phyloP scores from a whole-genome alignment of 2,329 filamentous ascomycete genomes.

The Fusarium transvaalense region DNA sequence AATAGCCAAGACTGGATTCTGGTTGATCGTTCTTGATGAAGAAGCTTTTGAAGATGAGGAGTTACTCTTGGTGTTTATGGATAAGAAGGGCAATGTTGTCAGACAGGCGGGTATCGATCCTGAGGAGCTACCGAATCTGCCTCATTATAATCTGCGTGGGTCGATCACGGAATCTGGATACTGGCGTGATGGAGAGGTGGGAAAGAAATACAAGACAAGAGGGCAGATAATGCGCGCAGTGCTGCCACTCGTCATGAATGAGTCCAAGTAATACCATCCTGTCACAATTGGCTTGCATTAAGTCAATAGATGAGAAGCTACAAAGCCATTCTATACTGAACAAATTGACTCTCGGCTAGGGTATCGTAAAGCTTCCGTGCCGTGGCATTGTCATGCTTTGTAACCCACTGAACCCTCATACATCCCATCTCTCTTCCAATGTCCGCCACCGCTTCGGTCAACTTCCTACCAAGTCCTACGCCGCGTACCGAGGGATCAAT shows the following conservation, averaged over 20 bases:
- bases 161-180: background rate
- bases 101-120: background rate
- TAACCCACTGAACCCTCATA: constrained; percentile 37
- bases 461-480: constrained; percentile 16
- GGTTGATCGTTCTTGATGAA: background rate
- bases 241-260: rapidly evolving
- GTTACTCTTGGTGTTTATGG: background rate
- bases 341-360: constrained; percentile 27
- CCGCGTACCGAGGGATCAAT: constrained; percentile 15
- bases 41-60: background rate
- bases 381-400: constrained; percentile 29
- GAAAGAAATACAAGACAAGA: background rate
- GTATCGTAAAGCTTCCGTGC: constrained; percentile 33
- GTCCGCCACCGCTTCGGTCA: constrained; percentile 29
- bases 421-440: constrained; percentile 24
- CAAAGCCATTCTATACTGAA: constrained; percentile 32
- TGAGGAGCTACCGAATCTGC: rapidly evolving
- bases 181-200: background rate
- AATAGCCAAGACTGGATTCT: background rate
- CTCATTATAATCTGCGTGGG: background rate
- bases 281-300: background rate
- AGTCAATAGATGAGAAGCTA: background rate
- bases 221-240: background rate
- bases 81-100: background rate
- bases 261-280: rapidly evolving